These are phyloP conservation scores for Fibroporia radiculosa DNA, from an alignment of 768 basidiomycete genomes.

Conservation along the genomic window DNA sequence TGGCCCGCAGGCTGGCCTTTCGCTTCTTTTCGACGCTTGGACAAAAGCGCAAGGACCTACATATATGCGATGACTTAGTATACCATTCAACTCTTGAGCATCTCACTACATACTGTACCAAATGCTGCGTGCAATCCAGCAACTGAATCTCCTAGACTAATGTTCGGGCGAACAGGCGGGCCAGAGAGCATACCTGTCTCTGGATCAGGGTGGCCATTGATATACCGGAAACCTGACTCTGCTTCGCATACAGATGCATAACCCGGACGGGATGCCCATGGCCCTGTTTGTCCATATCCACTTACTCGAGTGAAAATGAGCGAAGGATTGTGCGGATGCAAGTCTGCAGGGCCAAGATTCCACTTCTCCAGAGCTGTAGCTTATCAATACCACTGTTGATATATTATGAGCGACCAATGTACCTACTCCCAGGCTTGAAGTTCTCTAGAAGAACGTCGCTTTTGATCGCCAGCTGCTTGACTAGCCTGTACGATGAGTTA, in stretches of 20 bases:
- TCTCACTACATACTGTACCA: slow-evolving; percentile 44
- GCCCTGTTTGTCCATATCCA: slow-evolving; percentile 70
- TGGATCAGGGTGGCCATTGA: slow-evolving; percentile 57
- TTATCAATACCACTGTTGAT: background rate
- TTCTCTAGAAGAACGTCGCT: slow-evolving; percentile 67
- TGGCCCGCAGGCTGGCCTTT: slow-evolving; percentile 31
- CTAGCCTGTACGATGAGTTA: slow-evolving; percentile 41
- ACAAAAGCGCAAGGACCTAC: slow-evolving; percentile 55
- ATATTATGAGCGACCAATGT: background rate
- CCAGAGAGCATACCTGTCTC: slow-evolving; percentile 46
- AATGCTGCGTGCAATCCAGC: slow-evolving; percentile 69
- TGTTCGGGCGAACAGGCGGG: slow-evolving; percentile 63
- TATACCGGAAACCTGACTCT: slow-evolving; percentile 66
- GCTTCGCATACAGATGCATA: slow-evolving; percentile 74
- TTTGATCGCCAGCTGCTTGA: slow-evolving; percentile 50
- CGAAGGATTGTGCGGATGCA: slow-evolving; percentile 72
- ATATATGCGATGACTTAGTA: background rate
- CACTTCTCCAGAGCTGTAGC: slow-evolving; percentile 59
- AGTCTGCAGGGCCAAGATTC: slow-evolving; percentile 48
- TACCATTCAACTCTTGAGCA: background rate
- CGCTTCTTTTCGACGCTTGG: slow-evolving; percentile 29
- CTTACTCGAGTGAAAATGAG: slow-evolving; percentile 87
- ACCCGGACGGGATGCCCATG: slow-evolving; percentile 63
- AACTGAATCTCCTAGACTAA: slow-evolving; percentile 65
- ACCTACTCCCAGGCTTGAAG: slow-evolving; percentile 68